Percentiles rank a stretch among this genome's conserved stretches.
Evolutionary conservation across 2,329 filamentous ascomycete genomes (phyloP).

Genomic region (Calonectria montana): DNA sequence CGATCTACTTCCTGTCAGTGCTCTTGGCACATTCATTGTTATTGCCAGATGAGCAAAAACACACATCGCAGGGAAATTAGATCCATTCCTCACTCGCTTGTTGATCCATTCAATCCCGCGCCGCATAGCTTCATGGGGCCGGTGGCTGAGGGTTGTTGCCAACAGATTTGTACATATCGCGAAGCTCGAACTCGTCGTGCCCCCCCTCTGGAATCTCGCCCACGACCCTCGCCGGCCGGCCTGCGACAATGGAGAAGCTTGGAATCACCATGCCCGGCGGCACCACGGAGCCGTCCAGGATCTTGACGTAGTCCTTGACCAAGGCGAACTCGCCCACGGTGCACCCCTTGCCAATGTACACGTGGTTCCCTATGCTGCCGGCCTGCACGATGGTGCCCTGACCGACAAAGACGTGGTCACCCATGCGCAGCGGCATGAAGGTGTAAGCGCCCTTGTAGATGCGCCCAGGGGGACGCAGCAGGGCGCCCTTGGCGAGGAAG

Average conservation of each 20-base stretch:
- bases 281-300: conserved; percentile 86
- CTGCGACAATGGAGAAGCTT: conserved; percentile 91
- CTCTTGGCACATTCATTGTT: not conserved
- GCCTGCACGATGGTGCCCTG: conserved; percentile 81
- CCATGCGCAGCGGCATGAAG: conserved; percentile 91
- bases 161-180: conserved; percentile 73
- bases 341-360: conserved; percentile 82
- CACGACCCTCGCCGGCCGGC: conserved; percentile 81
- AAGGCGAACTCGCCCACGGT: conserved; percentile 89
- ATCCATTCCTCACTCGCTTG: not conserved
- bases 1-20: not conserved
- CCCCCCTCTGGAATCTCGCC: conserved; percentile 83
- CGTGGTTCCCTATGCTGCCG: conserved; percentile 84
- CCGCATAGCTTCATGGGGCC: conserved; percentile 33
- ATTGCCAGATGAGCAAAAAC: not conserved
- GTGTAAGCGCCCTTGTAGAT: conserved; percentile 83
- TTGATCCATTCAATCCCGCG: not conserved
- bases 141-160: conserved; percentile 64
- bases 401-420: conserved; percentile 94
- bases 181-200: conserved; percentile 71
- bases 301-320: conserved; percentile 91
- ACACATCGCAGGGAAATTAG: no score
- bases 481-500: conserved; percentile 82
- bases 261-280: conserved; percentile 92
- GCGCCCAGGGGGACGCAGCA: conserved; percentile 85